phyloP scores from a whole-genome alignment of 2,329 filamentous ascomycete genomes.

The Fusarium cicatricum region DNA sequence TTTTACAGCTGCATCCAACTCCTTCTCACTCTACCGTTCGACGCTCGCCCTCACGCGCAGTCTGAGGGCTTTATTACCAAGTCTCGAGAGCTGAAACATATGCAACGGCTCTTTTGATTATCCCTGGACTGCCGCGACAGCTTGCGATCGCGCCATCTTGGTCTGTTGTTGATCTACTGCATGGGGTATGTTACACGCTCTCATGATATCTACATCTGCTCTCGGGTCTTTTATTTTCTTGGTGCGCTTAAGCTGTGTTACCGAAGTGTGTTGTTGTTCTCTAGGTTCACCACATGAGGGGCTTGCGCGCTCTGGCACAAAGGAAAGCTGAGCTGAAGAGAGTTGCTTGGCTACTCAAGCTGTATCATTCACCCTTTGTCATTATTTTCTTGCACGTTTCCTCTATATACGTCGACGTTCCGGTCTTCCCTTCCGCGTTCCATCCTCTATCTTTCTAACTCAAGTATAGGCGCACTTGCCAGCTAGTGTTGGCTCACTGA shows the following conservation, averaged over 20 bases:
- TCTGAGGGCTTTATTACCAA: not conserved
- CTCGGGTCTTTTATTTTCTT: not conserved
- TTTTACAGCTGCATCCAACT: not conserved
- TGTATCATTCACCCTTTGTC: slow-evolving; percentile 5
- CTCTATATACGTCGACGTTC: not conserved
- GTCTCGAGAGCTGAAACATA: not conserved
- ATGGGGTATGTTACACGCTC: slow-evolving; percentile 27
- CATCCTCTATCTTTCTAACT: slow-evolving; percentile 3
- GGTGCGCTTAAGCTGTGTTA: not conserved
- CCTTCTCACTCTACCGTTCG: slow-evolving; percentile 10
- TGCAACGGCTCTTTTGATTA: slow-evolving; percentile 5
- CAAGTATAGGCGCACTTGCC: slow-evolving; percentile 2
- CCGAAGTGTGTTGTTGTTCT: too few relatives aligned
- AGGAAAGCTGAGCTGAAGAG: not conserved
- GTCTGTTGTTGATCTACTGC: slow-evolving; percentile 3
- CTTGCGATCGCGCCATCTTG: slow-evolving; percentile 29
- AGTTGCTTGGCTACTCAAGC: not conserved
- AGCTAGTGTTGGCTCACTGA: not conserved
- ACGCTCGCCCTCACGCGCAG: not conserved
- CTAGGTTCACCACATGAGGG: not conserved
- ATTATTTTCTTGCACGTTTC: not conserved
- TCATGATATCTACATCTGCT: slow-evolving; percentile 3
- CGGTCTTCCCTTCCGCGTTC: not conserved
- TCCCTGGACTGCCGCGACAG: not conserved
- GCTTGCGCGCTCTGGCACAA: not conserved